phyloP scores from a whole-genome alignment of 768 basidiomycete species.

The Boletus pseudopeckii region DNA sequence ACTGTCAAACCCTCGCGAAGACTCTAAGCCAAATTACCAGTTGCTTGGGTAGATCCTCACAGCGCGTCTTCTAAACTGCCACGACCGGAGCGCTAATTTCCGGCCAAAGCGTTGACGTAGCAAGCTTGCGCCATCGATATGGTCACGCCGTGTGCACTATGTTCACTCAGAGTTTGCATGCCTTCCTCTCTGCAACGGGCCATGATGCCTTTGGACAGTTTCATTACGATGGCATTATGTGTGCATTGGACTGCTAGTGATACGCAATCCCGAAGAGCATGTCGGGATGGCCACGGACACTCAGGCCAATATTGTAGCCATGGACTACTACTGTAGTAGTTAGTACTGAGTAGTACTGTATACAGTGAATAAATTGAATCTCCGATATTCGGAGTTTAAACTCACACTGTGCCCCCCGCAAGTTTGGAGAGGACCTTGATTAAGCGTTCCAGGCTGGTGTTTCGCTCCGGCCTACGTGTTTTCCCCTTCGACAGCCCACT shows the following conservation, averaged over 20 bases:
- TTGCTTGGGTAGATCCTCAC: neutral
- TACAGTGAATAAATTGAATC: constrained; percentile 2
- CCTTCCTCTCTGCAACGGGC: neutral
- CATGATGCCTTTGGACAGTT: neutral
- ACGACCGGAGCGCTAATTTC: neutral
- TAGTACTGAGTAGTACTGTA: too few species aligned
- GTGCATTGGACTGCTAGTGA: neutral
- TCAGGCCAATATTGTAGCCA: neutral
- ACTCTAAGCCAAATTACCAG: constrained; percentile 7
- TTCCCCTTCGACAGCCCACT: constrained; percentile 32
- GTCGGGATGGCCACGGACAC: neutral
- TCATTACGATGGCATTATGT: neutral
- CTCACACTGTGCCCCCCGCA: constrained; percentile 3
- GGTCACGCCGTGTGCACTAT: neutral
- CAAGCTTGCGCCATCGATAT: neutral
- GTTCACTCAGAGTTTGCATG: neutral
- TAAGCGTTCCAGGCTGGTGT: constrained; percentile 31
- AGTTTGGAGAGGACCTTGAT: constrained; percentile 19
- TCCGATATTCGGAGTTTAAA: constrained; percentile 24
- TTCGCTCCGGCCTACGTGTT: constrained; percentile 31
- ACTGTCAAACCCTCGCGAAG: constrained; percentile 17
- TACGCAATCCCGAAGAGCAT: neutral
- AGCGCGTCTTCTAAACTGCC: neutral
- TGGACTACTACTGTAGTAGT: neutral
- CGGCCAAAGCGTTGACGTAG: neutral